Conservation (phyloP, 2,329 filamentous ascomycete genomes). For the Nemania sp. region DNA sequence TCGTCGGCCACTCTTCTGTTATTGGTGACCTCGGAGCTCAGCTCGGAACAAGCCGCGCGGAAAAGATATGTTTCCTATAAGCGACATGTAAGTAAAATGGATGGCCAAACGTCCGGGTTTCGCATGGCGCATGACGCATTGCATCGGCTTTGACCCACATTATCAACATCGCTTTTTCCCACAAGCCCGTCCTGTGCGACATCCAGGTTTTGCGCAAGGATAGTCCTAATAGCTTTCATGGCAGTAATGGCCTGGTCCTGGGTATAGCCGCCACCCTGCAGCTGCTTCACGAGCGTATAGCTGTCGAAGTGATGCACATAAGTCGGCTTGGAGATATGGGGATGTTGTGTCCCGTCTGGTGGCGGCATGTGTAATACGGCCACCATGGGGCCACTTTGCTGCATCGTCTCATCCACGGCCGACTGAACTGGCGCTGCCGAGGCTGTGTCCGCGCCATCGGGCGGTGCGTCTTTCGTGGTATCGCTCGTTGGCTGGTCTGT, state of each 20-base stretch:
- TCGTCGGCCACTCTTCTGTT: constrained; percentile 77
- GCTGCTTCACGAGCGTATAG: constrained; percentile 81
- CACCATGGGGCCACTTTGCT: constrained; percentile 52
- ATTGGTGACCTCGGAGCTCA: constrained; percentile 83
- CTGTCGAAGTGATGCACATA: constrained; percentile 98
- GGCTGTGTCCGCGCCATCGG: constrained; percentile 10
- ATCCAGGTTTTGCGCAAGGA: constrained; percentile 78
- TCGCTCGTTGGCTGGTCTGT: not conserved
- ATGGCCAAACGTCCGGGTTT: not conserved
- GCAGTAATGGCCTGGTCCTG: constrained; percentile 75
- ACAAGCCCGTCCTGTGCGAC: constrained; percentile 79
- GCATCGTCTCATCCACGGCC: constrained; percentile 45
- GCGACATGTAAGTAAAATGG: constrained; percentile 1
- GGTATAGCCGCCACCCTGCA: constrained; percentile 72
- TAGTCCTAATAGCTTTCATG: constrained; percentile 87
- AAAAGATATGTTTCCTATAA: constrained; percentile 83
- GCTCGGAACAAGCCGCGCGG: constrained; percentile 87
- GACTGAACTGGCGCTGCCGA: constrained; percentile 38
- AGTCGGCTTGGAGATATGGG: constrained; percentile 71
- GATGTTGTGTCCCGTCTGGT: constrained; percentile 42
- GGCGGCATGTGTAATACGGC: constrained; percentile 49
- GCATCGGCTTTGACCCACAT: constrained; percentile 46
- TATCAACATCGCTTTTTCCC: constrained; percentile 90
- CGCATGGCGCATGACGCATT: constrained; percentile 16
- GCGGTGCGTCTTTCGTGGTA: constrained; percentile 6